Percentiles rank a stretch among this genome's conserved stretches.
Evolutionary conservation across 768 basidiomycete species (phyloP).

Genomic region (Panaeolus papilionaceus): DNA sequence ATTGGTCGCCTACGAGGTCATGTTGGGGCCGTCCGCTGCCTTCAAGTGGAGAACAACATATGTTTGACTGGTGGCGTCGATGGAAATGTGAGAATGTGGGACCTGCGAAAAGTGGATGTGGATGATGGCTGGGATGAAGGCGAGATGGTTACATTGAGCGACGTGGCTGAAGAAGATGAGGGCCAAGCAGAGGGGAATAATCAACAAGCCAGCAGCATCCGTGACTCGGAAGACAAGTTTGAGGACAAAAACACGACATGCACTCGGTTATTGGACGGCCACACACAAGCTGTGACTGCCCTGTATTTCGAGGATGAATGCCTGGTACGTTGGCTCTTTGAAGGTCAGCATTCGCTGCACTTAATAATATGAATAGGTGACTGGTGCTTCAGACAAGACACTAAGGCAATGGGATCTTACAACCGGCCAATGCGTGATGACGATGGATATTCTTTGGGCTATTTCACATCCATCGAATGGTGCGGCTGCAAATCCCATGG

Average conservation of each 20-base stretch:
- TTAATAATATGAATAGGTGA: conserved; percentile 64
- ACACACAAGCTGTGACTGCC: conserved; percentile 90
- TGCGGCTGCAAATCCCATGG: conserved; percentile 43
- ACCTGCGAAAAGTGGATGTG: conserved; percentile 82
- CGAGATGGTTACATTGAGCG: conserved; percentile 63
- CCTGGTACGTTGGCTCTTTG: conserved; percentile 58
- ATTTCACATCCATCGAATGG: conserved; percentile 84
- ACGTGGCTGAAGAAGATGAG: conserved; percentile 71
- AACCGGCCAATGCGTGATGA: conserved; percentile 97
- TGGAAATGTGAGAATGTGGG: conserved; percentile 88
- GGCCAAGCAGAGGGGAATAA: conserved; percentile 44
- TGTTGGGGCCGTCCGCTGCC: conserved; percentile 78
- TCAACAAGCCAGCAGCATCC: conserved; percentile 46
- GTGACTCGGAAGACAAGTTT: conserved; percentile 41
- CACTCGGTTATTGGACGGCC: conserved; percentile 82
- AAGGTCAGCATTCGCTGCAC: neutral
- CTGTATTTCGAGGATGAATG: conserved; percentile 96
- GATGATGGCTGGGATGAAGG: conserved; percentile 66
- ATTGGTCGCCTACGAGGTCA: conserved; percentile 88
- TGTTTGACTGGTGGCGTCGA: conserved; percentile 93
- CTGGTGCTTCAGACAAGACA: conserved; percentile 97
- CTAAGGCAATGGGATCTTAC: conserved; percentile 97
- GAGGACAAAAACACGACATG: conserved; percentile 64
- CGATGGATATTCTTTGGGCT: conserved; percentile 99
- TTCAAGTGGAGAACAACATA: conserved; percentile 92